phyloP scores from a whole-genome alignment of 78 protist species.

The Monocercomonoides exilis region DNA sequence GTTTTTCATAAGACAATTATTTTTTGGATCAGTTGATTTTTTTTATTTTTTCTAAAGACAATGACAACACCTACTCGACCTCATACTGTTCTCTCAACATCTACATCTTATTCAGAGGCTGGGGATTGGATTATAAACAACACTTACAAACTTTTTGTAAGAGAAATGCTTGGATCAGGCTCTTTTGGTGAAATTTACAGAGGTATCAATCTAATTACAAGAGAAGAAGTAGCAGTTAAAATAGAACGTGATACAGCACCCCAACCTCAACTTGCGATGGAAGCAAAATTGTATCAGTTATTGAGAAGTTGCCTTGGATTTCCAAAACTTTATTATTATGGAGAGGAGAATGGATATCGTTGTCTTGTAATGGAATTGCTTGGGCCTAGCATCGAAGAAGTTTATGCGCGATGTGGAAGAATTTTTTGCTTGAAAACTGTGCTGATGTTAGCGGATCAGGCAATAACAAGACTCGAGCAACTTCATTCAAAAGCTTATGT shows the following conservation, averaged over 20 bases:
- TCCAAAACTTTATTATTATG: background rate
- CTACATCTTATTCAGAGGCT: background rate
- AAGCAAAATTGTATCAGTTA: background rate
- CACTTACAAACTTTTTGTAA: background rate
- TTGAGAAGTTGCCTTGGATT: background rate
- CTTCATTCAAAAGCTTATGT: slow-evolving; percentile 37
- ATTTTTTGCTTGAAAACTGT: slow-evolving; percentile 37
- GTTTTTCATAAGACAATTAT: too few species aligned
- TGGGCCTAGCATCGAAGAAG: slow-evolving; percentile 56
- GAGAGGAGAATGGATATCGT: background rate
- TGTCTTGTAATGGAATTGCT: slow-evolving; percentile 39
- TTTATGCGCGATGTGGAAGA: slow-evolving; percentile 29
- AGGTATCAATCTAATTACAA: background rate
- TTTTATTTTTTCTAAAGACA: too few species aligned
- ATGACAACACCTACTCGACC: too few species aligned
- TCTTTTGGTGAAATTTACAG: background rate
- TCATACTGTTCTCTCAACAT: background rate
- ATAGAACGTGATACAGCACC: background rate
- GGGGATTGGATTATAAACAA: background rate
- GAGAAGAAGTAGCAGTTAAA: background rate
- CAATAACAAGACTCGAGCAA: slow-evolving; percentile 34
- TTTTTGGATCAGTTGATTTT: too few species aligned
- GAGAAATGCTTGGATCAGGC: background rate
- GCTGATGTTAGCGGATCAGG: slow-evolving; percentile 36
- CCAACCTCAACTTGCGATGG: background rate